Percentiles rank a stretch among this genome's conserved stretches.
phyloP scores from a whole-genome alignment of 1,284 basidiomycete species.

The Rhodotorula sp. region DNA sequence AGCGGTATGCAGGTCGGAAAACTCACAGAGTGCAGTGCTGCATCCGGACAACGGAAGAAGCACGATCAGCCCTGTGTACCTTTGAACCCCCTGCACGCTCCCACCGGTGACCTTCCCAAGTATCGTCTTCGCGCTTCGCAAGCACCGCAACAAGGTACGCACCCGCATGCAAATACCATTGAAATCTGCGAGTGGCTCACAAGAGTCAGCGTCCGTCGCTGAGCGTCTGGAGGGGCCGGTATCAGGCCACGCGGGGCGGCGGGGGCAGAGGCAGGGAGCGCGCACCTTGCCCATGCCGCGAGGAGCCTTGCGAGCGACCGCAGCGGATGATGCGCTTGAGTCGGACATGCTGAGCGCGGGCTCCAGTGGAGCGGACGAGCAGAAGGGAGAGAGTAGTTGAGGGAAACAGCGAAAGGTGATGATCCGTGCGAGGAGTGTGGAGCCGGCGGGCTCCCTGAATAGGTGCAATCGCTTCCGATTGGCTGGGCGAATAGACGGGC shows the following conservation, averaged over 20 bases:
- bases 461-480: too few relatives aligned
- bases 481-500: too few relatives aligned
- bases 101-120: not conserved
- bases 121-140: not conserved
- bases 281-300: conserved; percentile 19
- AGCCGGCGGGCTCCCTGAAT: too few relatives aligned
- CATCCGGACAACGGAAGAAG: not conserved
- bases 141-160: not conserved
- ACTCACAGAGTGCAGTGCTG: conserved; percentile 56
- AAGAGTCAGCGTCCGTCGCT: not conserved
- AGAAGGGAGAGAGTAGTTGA: not conserved
- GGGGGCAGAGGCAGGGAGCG: not conserved
- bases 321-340: not conserved
- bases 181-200: not conserved
- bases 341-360: not conserved
- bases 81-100: not conserved
- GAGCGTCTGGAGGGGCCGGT: too few relatives aligned
- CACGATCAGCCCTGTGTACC: not conserved
- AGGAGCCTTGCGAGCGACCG: not conserved
- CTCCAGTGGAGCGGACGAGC: not conserved
- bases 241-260: not conserved
- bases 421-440: too few relatives aligned
- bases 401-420: not conserved
- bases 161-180: conserved; percentile 4
- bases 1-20: too few relatives aligned